Evolutionary conservation across 305 asterid species (phyloP).

Genomic region (Striga hermonthica): DNA sequence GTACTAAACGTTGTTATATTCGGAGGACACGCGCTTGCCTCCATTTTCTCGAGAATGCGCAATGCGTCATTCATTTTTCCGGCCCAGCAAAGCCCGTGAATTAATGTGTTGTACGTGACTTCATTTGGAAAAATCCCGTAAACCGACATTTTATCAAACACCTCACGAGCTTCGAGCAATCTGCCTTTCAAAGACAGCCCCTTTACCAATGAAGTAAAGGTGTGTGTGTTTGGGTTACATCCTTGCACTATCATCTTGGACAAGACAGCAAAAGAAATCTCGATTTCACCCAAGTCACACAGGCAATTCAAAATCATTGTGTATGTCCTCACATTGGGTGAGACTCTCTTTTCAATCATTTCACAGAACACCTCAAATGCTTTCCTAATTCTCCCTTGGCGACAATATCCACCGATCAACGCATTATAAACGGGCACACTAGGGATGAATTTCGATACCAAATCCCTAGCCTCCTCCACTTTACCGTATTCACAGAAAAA

Average conservation of each 20-base stretch:
- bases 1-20: slow-evolving; percentile 55
- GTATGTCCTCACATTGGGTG: slow-evolving; percentile 71
- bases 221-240: slow-evolving; percentile 60
- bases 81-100: slow-evolving; percentile 59
- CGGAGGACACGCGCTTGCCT: slow-evolving; percentile 45
- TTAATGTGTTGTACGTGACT: slow-evolving; percentile 67
- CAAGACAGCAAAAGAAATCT: slow-evolving; percentile 56
- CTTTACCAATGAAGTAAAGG: slow-evolving; percentile 74
- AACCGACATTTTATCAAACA: slow-evolving; percentile 48
- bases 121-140: slow-evolving; percentile 64
- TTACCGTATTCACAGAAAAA: slow-evolving; percentile 65
- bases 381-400: slow-evolving; percentile 41
- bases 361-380: slow-evolving; percentile 57
- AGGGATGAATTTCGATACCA: slow-evolving; percentile 47
- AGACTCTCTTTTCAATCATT: slow-evolving; percentile 49
- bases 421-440: slow-evolving; percentile 65
- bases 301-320: slow-evolving; percentile 52
- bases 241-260: slow-evolving; percentile 72
- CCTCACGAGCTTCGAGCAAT: slow-evolving; percentile 54
- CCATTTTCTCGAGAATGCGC: slow-evolving; percentile 54
- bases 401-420: slow-evolving; percentile 63
- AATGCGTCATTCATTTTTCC: slow-evolving; percentile 54
- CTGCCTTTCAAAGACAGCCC: slow-evolving; percentile 55
- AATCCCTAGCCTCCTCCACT: slow-evolving; percentile 59
- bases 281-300: slow-evolving; percentile 48